Conservation (phyloP, 805 yeast species). For the Yamadazyma tumulicola region DNA sequence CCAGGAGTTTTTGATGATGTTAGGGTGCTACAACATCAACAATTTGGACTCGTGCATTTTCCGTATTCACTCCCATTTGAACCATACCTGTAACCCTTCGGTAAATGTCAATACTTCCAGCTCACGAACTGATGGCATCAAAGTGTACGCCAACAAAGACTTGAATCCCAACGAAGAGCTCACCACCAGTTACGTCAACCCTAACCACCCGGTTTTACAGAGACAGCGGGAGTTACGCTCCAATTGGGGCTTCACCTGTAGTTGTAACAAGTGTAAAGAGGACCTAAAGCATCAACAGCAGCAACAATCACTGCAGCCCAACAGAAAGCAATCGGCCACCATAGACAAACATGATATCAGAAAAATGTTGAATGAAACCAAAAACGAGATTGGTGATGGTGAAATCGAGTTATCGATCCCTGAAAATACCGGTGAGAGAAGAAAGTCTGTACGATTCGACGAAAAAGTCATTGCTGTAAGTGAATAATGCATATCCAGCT, state of each 20-base stretch:
- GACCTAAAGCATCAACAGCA: constrained; percentile 46
- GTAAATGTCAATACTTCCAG: constrained; percentile 46
- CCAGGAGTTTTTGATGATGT: constrained; percentile 54
- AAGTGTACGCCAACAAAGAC: constrained; percentile 55
- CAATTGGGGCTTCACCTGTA: constrained; percentile 78
- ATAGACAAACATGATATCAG: constrained; percentile 34
- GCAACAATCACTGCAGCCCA: constrained; percentile 49
- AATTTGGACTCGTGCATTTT: constrained; percentile 63
- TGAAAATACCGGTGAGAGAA: constrained; percentile 37
- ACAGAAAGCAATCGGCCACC: constrained; percentile 19
- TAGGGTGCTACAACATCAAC: constrained; percentile 75
- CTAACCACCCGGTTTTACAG: constrained; percentile 55
- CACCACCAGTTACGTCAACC: constrained; percentile 66
- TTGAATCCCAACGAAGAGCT: constrained; percentile 67
- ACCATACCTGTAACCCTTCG: constrained; percentile 76
- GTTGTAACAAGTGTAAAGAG: constrained; percentile 59
- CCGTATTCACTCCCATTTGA: constrained; percentile 63
- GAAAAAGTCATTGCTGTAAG: constrained; percentile 42
- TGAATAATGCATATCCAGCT: constrained; percentile 5
- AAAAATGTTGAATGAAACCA: constrained; percentile 42
- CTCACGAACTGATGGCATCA: constrained; percentile 49
- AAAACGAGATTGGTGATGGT: constrained; percentile 39
- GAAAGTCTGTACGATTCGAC: constrained; percentile 66
- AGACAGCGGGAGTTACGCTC: constrained; percentile 64
- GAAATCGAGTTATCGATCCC: constrained; percentile 46